phyloP scores from a whole-genome alignment of 495 filamentous ascomycete genomes.

The Emericellopsis terricola region DNA sequence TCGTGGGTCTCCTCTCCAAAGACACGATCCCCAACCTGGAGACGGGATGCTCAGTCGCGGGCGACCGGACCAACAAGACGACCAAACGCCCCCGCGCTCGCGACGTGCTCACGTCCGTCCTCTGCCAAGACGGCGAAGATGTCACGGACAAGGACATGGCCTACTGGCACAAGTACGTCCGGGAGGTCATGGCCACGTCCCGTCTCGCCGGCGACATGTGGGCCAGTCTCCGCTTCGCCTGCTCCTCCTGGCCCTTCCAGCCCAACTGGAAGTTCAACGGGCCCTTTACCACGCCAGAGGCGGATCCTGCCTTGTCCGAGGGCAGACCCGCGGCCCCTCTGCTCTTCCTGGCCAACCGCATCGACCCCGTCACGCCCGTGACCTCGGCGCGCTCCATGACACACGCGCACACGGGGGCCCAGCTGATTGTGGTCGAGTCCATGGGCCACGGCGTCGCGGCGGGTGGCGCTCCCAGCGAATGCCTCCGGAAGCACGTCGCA shows the following conservation, averaged over 20 bases:
- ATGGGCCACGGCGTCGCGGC: constrained; percentile 13
- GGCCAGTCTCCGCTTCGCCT: constrained; percentile 31
- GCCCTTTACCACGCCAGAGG: constrained; percentile 9
- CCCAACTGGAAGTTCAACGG: constrained; percentile 12
- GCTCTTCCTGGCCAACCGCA: constrained; percentile 12
- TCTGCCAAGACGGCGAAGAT: constrained; percentile 37
- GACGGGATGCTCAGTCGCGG: too few relatives aligned
- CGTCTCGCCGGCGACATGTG: constrained; percentile 33
- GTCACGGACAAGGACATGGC: constrained; percentile 9
- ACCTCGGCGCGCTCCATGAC: constrained; percentile 11
- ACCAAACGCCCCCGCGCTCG: too few relatives aligned
- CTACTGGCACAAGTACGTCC: constrained; percentile 22
- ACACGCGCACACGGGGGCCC: constrained; percentile 7
- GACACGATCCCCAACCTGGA: too few relatives aligned
- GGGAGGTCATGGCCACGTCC: constrained; percentile 22
- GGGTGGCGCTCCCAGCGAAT: constrained; percentile 6
- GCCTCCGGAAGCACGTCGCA: constrained; percentile 7
- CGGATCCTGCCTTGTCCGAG: not conserved
- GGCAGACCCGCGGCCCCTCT: constrained; percentile 11
- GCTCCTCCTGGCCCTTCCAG: constrained; percentile 27
- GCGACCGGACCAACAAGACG: too few relatives aligned
- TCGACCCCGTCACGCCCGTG: constrained; percentile 16
- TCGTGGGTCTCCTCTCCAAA: too few relatives aligned
- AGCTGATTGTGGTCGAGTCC: constrained; percentile 11
- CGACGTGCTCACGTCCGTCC: too few relatives aligned